A percentile compares a stretch with the other conserved stretches of the same genome.
Conservation (phyloP, 2,329 filamentous ascomycete genomes). For the Cordyceps farinosa region DNA sequence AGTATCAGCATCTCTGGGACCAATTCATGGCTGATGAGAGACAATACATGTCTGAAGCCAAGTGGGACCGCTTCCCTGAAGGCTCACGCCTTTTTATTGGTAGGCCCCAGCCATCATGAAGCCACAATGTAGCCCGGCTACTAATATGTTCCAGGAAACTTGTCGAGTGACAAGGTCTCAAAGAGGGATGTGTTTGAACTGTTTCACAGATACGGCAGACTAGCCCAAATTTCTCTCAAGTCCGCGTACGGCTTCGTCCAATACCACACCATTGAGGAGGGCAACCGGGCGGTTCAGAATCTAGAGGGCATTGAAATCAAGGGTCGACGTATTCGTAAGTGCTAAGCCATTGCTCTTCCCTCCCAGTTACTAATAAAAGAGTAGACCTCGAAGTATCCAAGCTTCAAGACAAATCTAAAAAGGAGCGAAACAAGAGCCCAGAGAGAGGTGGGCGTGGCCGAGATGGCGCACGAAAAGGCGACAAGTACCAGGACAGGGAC, state of each 20-base stretch:
- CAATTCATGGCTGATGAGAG: conserved; percentile 70
- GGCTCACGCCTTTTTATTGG: conserved; percentile 79
- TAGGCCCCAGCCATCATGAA: conserved; percentile 41
- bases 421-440: conserved; percentile 58
- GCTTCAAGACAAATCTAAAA: conserved; percentile 70
- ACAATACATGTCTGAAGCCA: conserved; percentile 70
- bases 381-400: conserved; percentile 87
- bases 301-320: conserved; percentile 79
- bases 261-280: conserved; percentile 75
- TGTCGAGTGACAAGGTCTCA: conserved; percentile 87
- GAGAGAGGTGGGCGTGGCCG: conserved; percentile 48
- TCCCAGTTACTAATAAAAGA: conserved; percentile 28
- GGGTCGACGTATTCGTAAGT: conserved; percentile 90
- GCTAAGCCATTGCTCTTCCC: not conserved
- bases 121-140: conserved; percentile 24
- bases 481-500: conserved; percentile 52
- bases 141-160: conserved; percentile 62
- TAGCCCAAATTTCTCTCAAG: conserved; percentile 95
- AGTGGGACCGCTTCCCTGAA: conserved; percentile 77
- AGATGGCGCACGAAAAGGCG: conserved; percentile 28
- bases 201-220: conserved; percentile 77
- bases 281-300: conserved; percentile 66
- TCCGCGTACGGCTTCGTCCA: conserved; percentile 97
- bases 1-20: conserved; percentile 66
- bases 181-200: conserved; percentile 92